Evolutionary conservation across 192 early-diverging fungal genomes (phyloP), one percentile per base, ranked within the genome.

Genomic region (Coemansia sp.): DNA sequence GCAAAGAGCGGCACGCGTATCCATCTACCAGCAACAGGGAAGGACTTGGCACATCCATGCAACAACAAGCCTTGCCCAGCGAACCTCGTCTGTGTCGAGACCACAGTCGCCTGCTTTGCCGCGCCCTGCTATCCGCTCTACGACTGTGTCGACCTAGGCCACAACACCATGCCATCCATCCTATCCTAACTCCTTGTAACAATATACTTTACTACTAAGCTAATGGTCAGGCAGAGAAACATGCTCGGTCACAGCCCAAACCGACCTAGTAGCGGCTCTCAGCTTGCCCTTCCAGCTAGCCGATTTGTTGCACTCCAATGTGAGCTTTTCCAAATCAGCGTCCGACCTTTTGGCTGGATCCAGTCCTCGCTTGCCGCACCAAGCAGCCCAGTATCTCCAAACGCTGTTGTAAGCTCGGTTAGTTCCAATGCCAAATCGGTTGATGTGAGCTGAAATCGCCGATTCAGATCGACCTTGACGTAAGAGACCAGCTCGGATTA

Each of bases 111-210:
- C 25, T 69, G 68, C 53, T 63, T 69, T 25, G 68, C 53, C 11
- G 68, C 68, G 12, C 68, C 68, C 26, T 69, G 68, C 41, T 63
- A 63, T 28, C 68, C 68, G 39, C 45, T 43, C 9, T 33, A 55
- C 53, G 42, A 43, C 13, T 69, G 68, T 53, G 53, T 62, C 7
- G 16, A 53, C 3, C 16, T 56, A 35, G 63, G 62, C 34, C 48
- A 64, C 7, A 11, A 50, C 41, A 55, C 62, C 3, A 23, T 48
- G 16, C 36, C 25, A 7, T 65, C 63, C 1, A 23, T 50, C 25
- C 16, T 56, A 14, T 2, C 36, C 14, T 10, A 55, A 12, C 9
- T 18, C n/a, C 5, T 20, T 47, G 20, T 36, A 52, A 36, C n/a
- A 37, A 12, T 26, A 39, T 42, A 14, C 35, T 43, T 1, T 4